These are phyloP conservation scores for Thinopyrum elongatum DNA, from an alignment of 176 grass and related monocot species.

Conservation along the genomic window DNA sequence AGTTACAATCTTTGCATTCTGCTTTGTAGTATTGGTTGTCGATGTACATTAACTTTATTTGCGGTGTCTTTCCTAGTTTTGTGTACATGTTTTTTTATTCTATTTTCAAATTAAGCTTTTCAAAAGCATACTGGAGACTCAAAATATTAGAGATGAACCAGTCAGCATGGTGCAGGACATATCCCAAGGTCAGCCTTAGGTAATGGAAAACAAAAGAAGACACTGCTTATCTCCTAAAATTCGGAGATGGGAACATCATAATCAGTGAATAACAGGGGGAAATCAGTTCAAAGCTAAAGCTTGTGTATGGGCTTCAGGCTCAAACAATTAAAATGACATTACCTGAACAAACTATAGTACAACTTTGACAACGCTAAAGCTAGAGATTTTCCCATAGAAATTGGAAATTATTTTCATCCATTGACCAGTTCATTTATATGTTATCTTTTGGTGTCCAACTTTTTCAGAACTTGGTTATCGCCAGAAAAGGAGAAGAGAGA, in stretches of 20 bases:
- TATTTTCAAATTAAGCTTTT: slow-evolving; percentile 23
- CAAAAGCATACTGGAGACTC: neutral
- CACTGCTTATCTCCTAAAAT: slow-evolving; percentile 9
- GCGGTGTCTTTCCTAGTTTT: neutral
- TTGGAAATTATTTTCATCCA: neutral
- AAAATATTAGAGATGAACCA: slow-evolving; percentile 15
- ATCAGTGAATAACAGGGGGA: neutral
- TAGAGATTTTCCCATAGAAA: neutral
- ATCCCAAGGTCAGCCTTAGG: slow-evolving; percentile 26
- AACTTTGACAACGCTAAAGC: neutral
- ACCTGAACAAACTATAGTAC: slow-evolving; percentile 5
- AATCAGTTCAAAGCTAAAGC: slow-evolving; percentile 4
- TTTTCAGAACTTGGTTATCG: slow-evolving; percentile 12
- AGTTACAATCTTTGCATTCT: slow-evolving; percentile 12
- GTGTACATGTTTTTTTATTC: slow-evolving; percentile 5
- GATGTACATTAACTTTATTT: neutral
- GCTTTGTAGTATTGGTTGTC: neutral
- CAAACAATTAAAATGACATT: neutral
- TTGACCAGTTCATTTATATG: neutral
- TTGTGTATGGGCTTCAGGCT: neutral
- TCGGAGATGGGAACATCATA: slow-evolving; percentile 20
- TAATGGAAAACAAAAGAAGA: slow-evolving; percentile 27
- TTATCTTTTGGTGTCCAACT: neutral
- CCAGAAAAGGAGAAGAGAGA: neutral
- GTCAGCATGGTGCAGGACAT: slow-evolving; percentile 29